These are phyloP conservation scores for Wakefieldia striispora DNA, from an alignment of 768 basidiomycete species.

Conservation along the genomic window DNA sequence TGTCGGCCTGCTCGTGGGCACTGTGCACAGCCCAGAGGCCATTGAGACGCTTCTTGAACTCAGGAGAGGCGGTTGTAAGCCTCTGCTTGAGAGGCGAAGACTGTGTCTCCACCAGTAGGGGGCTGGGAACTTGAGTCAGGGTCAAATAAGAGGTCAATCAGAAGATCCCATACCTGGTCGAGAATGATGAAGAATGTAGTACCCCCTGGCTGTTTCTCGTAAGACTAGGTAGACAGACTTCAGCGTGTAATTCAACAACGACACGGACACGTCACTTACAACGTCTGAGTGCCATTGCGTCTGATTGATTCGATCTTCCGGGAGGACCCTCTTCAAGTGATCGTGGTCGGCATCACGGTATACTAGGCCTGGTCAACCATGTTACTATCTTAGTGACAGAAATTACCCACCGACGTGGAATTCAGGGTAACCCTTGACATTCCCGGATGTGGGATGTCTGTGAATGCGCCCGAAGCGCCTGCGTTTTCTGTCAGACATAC, in stretches of 20 bases:
- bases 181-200: constrained; percentile 59
- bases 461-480: constrained; percentile 49
- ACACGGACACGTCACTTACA: constrained; percentile 26
- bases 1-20: constrained; percentile 51
- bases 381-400: neutral
- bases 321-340: constrained; percentile 40
- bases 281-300: constrained; percentile 56
- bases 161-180: constrained; percentile 35
- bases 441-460: constrained; percentile 46
- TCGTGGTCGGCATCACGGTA: constrained; percentile 50
- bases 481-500: neutral
- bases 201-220: constrained; percentile 54
- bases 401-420: constrained; percentile 51
- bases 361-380: constrained; percentile 28
- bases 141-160: no score
- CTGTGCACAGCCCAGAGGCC: constrained; percentile 57
- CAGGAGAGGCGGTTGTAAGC: constrained; percentile 60
- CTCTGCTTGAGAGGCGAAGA: constrained; percentile 56
- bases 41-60: constrained; percentile 56
- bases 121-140: constrained; percentile 16
- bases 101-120: constrained; percentile 48
- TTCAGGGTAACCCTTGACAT: constrained; percentile 54
- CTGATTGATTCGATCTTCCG: constrained; percentile 40
- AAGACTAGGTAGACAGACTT: constrained; percentile 34
- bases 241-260: neutral